Base-by-base conservation (phyloP, 192 early-diverging fungal species). In the Podila minutissima region DNA sequence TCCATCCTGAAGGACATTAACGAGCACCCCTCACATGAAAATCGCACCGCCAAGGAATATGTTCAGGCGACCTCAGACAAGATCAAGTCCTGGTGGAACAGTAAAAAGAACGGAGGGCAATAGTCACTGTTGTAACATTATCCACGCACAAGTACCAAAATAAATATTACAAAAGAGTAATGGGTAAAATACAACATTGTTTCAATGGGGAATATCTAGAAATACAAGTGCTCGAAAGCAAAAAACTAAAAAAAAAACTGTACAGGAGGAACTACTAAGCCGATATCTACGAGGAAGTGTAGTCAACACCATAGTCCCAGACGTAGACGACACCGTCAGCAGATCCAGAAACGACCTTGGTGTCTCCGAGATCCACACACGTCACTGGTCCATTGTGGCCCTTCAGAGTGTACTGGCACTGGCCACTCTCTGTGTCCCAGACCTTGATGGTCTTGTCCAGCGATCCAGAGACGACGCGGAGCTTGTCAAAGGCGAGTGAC, bases 331-430 rank as follows among this genome's bases (percentile, higher is more conserved):
- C 85, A 5, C 94, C 94, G 71, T 95, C 95, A 46, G 94, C 91
- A 48, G 93, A 93, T 37, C 94, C 96, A 17, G 92, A 90, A n/a
- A 96, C 83, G 60, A 99, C 87, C 68, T 91, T 92, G 0, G 95
- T 97, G 82, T 99, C 97, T 59, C 93, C 93, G 60, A 97, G 82
- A 2, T 89, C 88, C 58, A 95, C 92, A 62, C 92, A 91, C 62
- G 92, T 95, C 26, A 98, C 92, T 19, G 94, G 89, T 8, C 88
- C 91, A 37, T 86, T 67, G 57, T 92, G 90, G 5, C 87, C 89
- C 13, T 85, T 72, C n/a, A 94, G 74, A 0, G 91, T 90, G 69
- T 91, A 88, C 29, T 93, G 85, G 61, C 90, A 91, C 10, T 87
- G 61, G 26, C 91, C 90, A n/a, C 86, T 88, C 49, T 91, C 87